These are phyloP conservation scores for Papilionanthe hybrid DNA, from an alignment of 116 monocot species.

Conservation along the genomic window DNA sequence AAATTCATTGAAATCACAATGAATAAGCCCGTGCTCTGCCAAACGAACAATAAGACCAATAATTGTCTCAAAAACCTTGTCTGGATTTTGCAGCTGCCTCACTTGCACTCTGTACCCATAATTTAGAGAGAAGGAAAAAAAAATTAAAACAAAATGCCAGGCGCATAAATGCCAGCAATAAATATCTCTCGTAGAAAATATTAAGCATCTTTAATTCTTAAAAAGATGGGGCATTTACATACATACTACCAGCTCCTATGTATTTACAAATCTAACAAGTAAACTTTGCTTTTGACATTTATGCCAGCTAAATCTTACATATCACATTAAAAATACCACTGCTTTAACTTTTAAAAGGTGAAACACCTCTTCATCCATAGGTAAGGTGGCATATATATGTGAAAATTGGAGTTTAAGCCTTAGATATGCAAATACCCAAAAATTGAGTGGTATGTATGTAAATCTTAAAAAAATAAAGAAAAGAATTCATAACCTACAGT, in stretches of 20 bases:
- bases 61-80: conserved; percentile 80
- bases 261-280: no score
- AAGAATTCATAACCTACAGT: conserved; percentile 46
- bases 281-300: no score
- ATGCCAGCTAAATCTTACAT: no score
- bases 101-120: conserved; percentile 43
- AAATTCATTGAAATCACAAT: conserved; percentile 99
- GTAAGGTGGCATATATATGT: no score
- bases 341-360: no score
- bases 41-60: conserved; percentile 78
- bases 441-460: no score
- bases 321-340: no score
- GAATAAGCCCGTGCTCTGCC: conserved; percentile 96
- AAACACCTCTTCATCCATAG: no score
- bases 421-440: no score
- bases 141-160: not conserved
- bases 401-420: no score
- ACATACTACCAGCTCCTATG: no score
- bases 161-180: not conserved
- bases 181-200: not conserved
- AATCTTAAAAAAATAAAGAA: no score
- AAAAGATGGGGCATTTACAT: not conserved
- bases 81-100: conserved; percentile 81
- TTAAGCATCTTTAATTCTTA: not conserved
- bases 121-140: not conserved